Evolutionary conservation across 1,284 basidiomycete genomes (phyloP).

Genomic region (Apiotrichum brassicae): DNA sequence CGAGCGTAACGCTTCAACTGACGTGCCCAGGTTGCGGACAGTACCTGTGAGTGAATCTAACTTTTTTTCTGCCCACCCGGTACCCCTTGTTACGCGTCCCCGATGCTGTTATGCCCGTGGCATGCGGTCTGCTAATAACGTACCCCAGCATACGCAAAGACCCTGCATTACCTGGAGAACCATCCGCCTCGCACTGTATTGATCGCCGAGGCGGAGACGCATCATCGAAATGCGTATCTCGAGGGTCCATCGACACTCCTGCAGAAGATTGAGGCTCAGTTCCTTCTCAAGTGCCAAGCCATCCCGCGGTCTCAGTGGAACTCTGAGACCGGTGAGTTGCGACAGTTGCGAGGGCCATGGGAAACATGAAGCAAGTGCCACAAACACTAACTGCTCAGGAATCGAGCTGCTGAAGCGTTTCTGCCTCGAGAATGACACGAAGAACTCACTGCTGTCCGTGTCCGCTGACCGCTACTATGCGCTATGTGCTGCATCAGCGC

Average conservation of each 20-base stretch:
- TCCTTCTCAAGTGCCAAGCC: constrained; percentile 61
- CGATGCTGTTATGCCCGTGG: background rate
- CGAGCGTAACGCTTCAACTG: no score
- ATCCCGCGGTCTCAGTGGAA: constrained; percentile 76
- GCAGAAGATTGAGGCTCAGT: constrained; percentile 66
- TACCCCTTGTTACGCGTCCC: no score
- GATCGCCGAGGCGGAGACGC: constrained; percentile 56
- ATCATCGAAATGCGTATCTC: background rate
- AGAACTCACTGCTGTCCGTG: constrained; percentile 65
- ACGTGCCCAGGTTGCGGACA: constrained; percentile 61
- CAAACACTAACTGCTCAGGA: constrained; percentile 53
- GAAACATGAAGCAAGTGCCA: no score
- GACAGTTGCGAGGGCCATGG: background rate
- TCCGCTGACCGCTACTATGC: constrained; percentile 81
- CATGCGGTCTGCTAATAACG: background rate
- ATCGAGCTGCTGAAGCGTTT: constrained; percentile 68
- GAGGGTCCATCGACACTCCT: constrained; percentile 51
- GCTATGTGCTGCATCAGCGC: constrained; percentile 70
- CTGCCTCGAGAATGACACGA: constrained; percentile 66
- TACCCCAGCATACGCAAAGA: constrained; percentile 64
- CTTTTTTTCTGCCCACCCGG: background rate
- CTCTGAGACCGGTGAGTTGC: constrained; percentile 53
- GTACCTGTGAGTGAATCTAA: constrained; percentile 51
- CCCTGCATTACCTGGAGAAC: constrained; percentile 74
- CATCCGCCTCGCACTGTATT: constrained; percentile 66